Base-by-base conservation (phyloP, 805 yeast species). In the Priceomyces melissophilus region DNA sequence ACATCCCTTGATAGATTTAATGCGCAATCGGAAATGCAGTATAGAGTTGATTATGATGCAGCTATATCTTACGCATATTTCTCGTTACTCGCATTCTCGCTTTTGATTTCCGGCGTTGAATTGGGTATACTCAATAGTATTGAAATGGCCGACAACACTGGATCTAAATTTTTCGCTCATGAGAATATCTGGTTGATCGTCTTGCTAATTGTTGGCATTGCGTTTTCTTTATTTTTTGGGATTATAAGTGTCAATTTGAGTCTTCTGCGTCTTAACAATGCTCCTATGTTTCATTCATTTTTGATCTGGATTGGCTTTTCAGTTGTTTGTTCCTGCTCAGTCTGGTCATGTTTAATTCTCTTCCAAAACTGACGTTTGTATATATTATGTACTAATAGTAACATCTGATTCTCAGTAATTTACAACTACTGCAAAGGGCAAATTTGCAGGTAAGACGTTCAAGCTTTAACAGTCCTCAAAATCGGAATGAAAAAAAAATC, bases 71-170 rank as follows among this genome's bases (percentile, higher is more conserved):
- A 58, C 41, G 53, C 67, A 29, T 66, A 66, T 52, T 62, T 67
- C 45, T 52, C 65, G 17, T 61, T 66, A 34, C 58, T 58, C 40
- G 53, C 65, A 32, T 51, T 61, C n/a, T 55, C 69, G 23, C 47
- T 63, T 3, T 67, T 69, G 46, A 58, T 68, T 16, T 57, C 69
- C 4, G 70, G 72, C 7, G 57, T 69, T 13, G 69, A 65, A 41
- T 49, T 67, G 17, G 75, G 74, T 4, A 65, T 69, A 27, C 54
- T 68, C 9, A 64, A 60, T 44, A 57, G 65, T 12, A 53, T 69
- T 13, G 32, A 52, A 12, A 50, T 55, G 26, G 46, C 57, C 16
- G 52, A 55, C 13, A 47, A 48, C n/a, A 50, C 47, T 6, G 52
- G 51, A 26, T 45, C 61, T 8, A 52, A 52, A 38, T 58, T 67